These are phyloP conservation scores for Monilinia vaccinii-corymbosi DNA, from an alignment of 2,329 filamentous ascomycete genomes.

Conservation along the genomic window DNA sequence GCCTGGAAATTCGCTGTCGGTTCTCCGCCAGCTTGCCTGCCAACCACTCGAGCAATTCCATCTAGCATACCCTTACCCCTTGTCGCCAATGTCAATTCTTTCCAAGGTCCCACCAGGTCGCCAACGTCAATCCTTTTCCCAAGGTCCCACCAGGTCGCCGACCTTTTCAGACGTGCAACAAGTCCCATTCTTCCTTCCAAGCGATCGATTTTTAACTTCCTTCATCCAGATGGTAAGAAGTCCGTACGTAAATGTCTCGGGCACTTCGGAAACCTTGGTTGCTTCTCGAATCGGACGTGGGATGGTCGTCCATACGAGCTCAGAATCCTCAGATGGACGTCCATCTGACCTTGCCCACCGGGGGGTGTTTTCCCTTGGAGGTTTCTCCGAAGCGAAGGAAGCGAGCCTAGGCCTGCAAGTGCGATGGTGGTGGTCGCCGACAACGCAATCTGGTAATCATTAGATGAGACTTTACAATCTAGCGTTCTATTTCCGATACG, in stretches of 20 bases:
- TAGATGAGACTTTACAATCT: background rate
- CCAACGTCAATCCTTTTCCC: background rate
- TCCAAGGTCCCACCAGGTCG: background rate
- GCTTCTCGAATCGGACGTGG: background rate
- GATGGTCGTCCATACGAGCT: too few species aligned
- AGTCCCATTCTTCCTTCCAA: background rate
- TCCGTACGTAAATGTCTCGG: background rate
- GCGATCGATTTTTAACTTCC: background rate
- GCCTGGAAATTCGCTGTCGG: background rate
- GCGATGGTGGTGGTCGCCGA: background rate
- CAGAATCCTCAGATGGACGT: too few species aligned
- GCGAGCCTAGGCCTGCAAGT: background rate
- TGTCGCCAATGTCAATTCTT: background rate
- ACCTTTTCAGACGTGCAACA: conserved; percentile 6
- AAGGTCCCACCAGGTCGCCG: conserved; percentile 1
- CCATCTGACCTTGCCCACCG: too few species aligned
- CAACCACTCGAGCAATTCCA: background rate
- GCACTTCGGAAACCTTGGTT: background rate
- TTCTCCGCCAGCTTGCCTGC: background rate
- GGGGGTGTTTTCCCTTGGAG: background rate
- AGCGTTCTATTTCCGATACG: background rate
- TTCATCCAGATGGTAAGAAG: background rate
- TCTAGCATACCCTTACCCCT: background rate
- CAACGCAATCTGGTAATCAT: background rate
- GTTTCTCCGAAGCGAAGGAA: conserved; percentile 2